phyloP scores from a whole-genome alignment of 2,329 filamentous ascomycete genomes.

The Kalmusia sp. region DNA sequence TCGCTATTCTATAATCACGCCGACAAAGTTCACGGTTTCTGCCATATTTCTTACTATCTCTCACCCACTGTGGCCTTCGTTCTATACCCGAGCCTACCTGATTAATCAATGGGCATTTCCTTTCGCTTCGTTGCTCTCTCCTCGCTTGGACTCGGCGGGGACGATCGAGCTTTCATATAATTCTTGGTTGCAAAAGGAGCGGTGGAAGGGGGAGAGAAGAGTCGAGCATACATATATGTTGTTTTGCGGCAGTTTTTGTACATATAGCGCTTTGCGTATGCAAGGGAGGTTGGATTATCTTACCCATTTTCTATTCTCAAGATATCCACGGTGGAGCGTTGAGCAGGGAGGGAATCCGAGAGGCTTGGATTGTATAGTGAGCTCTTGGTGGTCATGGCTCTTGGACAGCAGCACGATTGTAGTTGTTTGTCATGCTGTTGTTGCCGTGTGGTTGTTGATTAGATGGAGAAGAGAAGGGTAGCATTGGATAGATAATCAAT shows the following conservation, averaged over 20 bases:
- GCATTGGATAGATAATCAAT: background rate
- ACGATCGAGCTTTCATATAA: conserved; percentile 11
- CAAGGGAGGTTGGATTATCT: background rate
- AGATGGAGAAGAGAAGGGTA: background rate
- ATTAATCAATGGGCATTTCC: conserved; percentile 12
- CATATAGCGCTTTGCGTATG: background rate
- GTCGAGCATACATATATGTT: background rate
- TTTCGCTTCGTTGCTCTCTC: conserved; percentile 15
- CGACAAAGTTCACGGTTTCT: conserved; percentile 5
- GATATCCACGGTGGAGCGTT: conserved; percentile 15
- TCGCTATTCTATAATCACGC: conserved; percentile 9
- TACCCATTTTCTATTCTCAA: conserved; percentile 17
- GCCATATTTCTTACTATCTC: conserved; percentile 6
- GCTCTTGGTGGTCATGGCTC: background rate
- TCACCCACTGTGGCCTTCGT: conserved; percentile 19
- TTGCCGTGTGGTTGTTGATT: too few species aligned
- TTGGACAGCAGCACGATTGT: background rate
- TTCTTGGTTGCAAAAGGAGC: background rate
- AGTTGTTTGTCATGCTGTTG: too few species aligned
- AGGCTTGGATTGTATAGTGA: background rate
- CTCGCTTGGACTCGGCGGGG: background rate
- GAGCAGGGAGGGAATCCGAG: background rate
- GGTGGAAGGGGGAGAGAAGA: background rate
- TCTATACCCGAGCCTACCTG: conserved; percentile 25
- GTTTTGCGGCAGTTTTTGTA: conserved; percentile 2